These are phyloP conservation scores for Wickerhamomyces sp. DNA, from an alignment of 1,139 yeast species.

Conservation along the genomic window DNA sequence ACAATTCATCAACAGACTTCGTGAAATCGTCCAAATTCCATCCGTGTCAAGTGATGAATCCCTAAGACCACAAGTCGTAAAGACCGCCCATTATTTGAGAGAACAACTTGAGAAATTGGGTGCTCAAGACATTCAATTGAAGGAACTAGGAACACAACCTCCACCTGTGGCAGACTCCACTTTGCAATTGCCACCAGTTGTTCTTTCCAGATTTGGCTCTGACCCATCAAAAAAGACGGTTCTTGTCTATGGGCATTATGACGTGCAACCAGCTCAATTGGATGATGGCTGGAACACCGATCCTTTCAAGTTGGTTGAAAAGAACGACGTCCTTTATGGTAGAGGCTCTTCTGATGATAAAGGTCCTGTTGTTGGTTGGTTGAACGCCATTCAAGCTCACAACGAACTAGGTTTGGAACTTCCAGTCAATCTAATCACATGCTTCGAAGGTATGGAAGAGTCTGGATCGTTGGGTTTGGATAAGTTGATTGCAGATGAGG, in stretches of 20 bases:
- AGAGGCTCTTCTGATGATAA: slow-evolving; percentile 97
- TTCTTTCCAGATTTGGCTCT: slow-evolving; percentile 77
- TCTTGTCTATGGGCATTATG: slow-evolving; percentile 93
- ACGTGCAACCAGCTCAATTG: slow-evolving; percentile 89
- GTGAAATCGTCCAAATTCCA: slow-evolving; percentile 84
- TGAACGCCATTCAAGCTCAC: slow-evolving; percentile 89
- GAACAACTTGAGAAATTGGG: slow-evolving; percentile 66
- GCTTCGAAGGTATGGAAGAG: slow-evolving; percentile 99
- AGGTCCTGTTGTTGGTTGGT: slow-evolving; percentile 98
- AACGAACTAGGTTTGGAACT: slow-evolving; percentile 76
- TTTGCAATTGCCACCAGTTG: slow-evolving; percentile 85
- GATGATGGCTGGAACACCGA: slow-evolving; percentile 97
- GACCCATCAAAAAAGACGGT: slow-evolving; percentile 83
- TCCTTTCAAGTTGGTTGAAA: slow-evolving; percentile 67
- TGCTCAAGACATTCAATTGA: slow-evolving; percentile 74
- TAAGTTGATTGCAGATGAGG: slow-evolving; percentile 72
- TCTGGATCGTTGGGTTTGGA: slow-evolving; percentile 93
- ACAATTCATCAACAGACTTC: slow-evolving; percentile 59
- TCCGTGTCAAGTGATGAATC: slow-evolving; percentile 91
- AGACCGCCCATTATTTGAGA: slow-evolving; percentile 79
- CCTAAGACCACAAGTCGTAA: slow-evolving; percentile 77
- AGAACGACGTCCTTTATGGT: slow-evolving; percentile 60
- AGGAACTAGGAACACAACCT: slow-evolving; percentile 83
- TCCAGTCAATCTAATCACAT: slow-evolving; percentile 87
- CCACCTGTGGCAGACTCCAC: slow-evolving; percentile 66